phyloP scores from a whole-genome alignment of 2,329 filamentous ascomycete genomes.

The Fusarium kyushuense region DNA sequence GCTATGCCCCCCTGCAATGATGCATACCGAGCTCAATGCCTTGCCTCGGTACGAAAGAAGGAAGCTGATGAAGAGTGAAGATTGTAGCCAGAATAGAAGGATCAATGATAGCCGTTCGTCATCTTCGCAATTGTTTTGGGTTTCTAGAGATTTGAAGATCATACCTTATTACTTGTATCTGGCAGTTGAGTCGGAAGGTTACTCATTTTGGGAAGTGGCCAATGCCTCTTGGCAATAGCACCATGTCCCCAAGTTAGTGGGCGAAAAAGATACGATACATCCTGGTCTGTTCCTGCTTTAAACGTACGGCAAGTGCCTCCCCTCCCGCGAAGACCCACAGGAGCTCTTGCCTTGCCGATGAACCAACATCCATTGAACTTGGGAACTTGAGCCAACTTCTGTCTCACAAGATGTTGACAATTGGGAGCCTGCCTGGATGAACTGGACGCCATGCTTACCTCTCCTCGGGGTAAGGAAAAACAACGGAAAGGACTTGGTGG shows the following conservation, averaged over 20 bases:
- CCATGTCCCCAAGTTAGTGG: no score
- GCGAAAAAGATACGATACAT: background rate
- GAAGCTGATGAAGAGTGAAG: background rate
- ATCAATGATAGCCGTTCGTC: background rate
- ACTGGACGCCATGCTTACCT: background rate
- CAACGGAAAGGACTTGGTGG: no score
- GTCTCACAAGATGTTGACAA: background rate
- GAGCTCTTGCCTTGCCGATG: background rate
- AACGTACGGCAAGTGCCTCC: background rate
- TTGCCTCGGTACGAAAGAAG: background rate
- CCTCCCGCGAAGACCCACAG: conserved; percentile 1
- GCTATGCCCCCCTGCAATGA: conserved; percentile 15
- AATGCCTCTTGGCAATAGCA: background rate
- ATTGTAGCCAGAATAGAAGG: background rate
- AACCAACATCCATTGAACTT: background rate
- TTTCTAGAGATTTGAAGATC: background rate
- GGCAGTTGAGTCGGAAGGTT: background rate
- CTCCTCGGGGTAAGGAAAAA: no score
- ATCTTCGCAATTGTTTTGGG: background rate
- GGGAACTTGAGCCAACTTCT: background rate
- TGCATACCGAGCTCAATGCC: conserved; percentile 1
- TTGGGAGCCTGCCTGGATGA: background rate
- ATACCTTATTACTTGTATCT: background rate
- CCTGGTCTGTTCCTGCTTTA: conserved; percentile 2
- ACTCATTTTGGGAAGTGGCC: background rate